phyloP scores from a whole-genome alignment of 176 grass and related monocot genomes.

The Musa schizocarpa region DNA sequence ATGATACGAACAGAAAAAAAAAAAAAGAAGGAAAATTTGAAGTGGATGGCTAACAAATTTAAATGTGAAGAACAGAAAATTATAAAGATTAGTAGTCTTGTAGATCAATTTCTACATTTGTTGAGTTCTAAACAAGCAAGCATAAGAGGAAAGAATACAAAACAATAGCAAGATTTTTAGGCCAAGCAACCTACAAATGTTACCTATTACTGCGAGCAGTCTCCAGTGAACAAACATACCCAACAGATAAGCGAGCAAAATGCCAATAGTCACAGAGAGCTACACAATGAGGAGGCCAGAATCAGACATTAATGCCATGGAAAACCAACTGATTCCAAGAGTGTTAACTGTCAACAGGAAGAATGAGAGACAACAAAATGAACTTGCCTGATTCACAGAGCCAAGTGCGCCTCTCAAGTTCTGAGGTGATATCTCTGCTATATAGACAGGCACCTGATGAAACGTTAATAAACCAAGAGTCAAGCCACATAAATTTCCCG shows the following conservation, averaged over 20 bases:
- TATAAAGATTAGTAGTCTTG: too few relatives aligned
- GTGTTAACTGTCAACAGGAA: background rate
- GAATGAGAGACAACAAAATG: constrained; percentile 1
- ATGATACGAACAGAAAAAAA: background rate
- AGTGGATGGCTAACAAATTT: too few relatives aligned
- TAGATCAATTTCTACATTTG: too few relatives aligned
- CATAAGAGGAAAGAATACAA: background rate
- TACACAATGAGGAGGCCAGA: background rate
- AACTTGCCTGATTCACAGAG: constrained; percentile 66
- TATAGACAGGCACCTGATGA: constrained; percentile 84
- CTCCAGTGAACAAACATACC: constrained; percentile 97
- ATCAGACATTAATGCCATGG: too few relatives aligned
- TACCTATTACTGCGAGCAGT: constrained; percentile 90
- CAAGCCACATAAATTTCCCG: background rate
- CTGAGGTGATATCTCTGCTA: constrained; percentile 88
- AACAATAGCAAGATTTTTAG: background rate
- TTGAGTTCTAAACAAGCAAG: background rate
- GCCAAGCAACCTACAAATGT: constrained; percentile 6
- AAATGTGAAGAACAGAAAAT: too few relatives aligned
- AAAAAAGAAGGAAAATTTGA: background rate
- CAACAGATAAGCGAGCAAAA: constrained; percentile 75
- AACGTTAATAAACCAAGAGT: background rate
- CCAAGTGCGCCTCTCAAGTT: constrained; percentile 89
- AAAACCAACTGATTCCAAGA: background rate
- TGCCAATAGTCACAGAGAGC: constrained; percentile 83